Evolutionary conservation across 495 filamentous ascomycete genomes (phyloP).

Genomic region (Penicillium longicatenatum): DNA sequence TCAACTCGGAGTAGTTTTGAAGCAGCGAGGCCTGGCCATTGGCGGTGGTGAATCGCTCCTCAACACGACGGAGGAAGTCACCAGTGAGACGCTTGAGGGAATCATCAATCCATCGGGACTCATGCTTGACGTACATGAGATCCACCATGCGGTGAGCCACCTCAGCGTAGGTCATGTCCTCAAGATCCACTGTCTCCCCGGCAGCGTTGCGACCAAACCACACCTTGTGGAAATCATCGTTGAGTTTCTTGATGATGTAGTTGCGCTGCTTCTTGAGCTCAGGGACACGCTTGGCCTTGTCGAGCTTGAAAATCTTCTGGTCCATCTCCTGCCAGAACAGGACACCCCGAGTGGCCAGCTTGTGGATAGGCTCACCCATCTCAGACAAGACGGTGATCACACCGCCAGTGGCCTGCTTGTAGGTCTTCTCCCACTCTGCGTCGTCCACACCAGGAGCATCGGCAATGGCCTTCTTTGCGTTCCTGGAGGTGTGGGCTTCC

Average conservation of each 20-base stretch:
- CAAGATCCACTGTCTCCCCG: slow-evolving; percentile 79
- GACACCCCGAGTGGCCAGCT: slow-evolving; percentile 93
- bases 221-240: slow-evolving; percentile 97
- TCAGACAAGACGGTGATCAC: slow-evolving; percentile 97
- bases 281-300: slow-evolving; percentile 89
- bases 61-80: slow-evolving; percentile 93
- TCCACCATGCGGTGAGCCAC: slow-evolving; percentile 93
- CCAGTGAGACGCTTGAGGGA: slow-evolving; percentile 80
- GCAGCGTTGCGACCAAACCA: slow-evolving; percentile 93
- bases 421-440: slow-evolving; percentile 92
- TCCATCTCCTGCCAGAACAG: slow-evolving; percentile 98
- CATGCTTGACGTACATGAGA: slow-evolving; percentile 93
- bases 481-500: slow-evolving; percentile 89
- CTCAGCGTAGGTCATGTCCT: slow-evolving; percentile 97
- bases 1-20: slow-evolving; percentile 85
- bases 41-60: slow-evolving; percentile 79
- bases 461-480: slow-evolving; percentile 92
- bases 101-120: slow-evolving; percentile 90
- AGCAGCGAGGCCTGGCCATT: slow-evolving; percentile 72
- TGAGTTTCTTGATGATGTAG: slow-evolving; percentile 96
- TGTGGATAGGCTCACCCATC: slow-evolving; percentile 99
- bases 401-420: slow-evolving; percentile 87
- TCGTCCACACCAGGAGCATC: slow-evolving; percentile 89
- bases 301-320: slow-evolving; percentile 92
- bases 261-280: slow-evolving; percentile 91